Base-by-base conservation (phyloP, 2,329 filamentous ascomycete species). In the Calonectria pseudoturangicola region DNA sequence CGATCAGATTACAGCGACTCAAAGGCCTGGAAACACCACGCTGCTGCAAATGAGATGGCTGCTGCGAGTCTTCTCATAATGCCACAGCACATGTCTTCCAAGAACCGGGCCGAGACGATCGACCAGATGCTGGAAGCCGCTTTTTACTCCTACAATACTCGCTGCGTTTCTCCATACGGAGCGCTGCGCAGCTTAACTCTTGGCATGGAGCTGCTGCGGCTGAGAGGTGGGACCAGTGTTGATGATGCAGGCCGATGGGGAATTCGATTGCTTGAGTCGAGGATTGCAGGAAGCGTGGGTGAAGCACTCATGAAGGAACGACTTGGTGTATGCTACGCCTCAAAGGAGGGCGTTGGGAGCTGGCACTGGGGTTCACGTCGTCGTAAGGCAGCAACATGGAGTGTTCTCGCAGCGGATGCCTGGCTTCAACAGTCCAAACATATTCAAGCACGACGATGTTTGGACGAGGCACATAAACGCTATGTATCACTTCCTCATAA, bases 11-110 rank as follows among this genome's bases (percentile, higher is more conserved):
- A 96, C 83, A 93, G 92, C 81, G 97, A 97, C 81, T 96, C 98
- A 82, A 98, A 98, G 83, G 97, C 97, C 1, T 99, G 97, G 97
- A 95, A 92, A 79, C 94, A 98, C 81, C 95, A 98, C 82, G 97
- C 97, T 0, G 96, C 94, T 4, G 93, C 94, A 1, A 96, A 98
- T 82, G 97, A 99, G 86, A 98, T 99, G 96, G 93, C 94, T 36
- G 96, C 95, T 6, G 86, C 98, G 15, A 95, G 94, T 79, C 91
- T 95, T 48, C 89, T 99, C 41, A 89, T 99, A 73, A 92, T 93
- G 79, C 92, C 94, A 0, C 91, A 94, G 73, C 89, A 90, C 18
- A 87, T 94, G 74, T 92, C 92, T 2, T 92, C 93, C 16, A 98
- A 96, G 82, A 91, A 91, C 33, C 92, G 96, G 73, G 87, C 93